Percentiles rank a stretch among this genome's conserved stretches.
Conservation (phyloP, 2,329 filamentous ascomycete genomes). For the Pyrenophora seminiperda region DNA sequence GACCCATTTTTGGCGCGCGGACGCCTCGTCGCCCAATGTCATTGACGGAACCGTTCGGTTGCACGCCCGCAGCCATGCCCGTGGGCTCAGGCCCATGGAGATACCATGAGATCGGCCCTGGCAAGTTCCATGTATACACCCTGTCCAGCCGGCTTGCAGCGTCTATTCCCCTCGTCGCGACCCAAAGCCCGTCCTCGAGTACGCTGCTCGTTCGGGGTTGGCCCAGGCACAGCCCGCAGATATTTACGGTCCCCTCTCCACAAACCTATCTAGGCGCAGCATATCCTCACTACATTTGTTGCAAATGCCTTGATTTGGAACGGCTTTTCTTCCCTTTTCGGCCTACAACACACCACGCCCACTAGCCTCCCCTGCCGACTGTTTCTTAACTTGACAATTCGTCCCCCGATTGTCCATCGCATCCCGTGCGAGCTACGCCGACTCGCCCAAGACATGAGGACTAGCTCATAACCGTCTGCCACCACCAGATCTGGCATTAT, state of each 20-base stretch:
- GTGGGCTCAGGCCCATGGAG: conserved; percentile 41
- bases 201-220: conserved; percentile 32
- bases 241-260: conserved; percentile 45
- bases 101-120: conserved; percentile 29
- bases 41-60: conserved; percentile 45
- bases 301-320: conserved; percentile 44
- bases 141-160: conserved; percentile 40
- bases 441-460: conserved; percentile 37
- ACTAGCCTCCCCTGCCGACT: conserved; percentile 31
- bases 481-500: conserved; percentile 41
- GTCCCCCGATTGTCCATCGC: conserved; percentile 38
- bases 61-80: conserved; percentile 42
- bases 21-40: conserved; percentile 34
- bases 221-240: conserved; percentile 47
- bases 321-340: conserved; percentile 36
- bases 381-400: conserved; percentile 39
- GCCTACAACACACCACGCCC: conserved; percentile 32
- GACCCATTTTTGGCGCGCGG: conserved; percentile 41
- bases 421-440: conserved; percentile 33
- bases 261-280: conserved; percentile 40
- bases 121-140: conserved; percentile 28
- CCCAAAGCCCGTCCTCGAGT: conserved; percentile 22
- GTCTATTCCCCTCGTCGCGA: conserved; percentile 31
- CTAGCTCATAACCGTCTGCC: conserved; percentile 40
- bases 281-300: conserved; percentile 34